phyloP scores from a whole-genome alignment of 495 filamentous ascomycete genomes.

The Tuber microsphaerosporum region DNA sequence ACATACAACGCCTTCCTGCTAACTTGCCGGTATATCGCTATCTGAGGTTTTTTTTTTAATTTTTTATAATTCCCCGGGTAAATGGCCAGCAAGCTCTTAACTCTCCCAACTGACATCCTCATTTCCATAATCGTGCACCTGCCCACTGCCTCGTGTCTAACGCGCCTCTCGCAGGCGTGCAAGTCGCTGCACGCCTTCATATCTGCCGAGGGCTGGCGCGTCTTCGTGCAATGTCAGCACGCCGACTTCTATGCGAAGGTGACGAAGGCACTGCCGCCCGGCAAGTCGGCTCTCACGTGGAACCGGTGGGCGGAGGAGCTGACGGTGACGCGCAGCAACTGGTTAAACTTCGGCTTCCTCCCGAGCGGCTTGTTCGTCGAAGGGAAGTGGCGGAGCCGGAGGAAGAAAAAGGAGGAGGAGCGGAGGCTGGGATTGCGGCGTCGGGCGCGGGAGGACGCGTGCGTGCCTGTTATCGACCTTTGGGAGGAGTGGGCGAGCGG shows the following conservation, averaged over 20 bases:
- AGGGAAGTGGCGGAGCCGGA: background rate
- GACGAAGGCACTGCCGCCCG: background rate
- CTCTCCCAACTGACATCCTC: background rate
- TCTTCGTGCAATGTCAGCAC: background rate
- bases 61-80: background rate
- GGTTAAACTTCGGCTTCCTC: background rate
- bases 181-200: background rate
- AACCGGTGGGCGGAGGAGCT: background rate
- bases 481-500: background rate
- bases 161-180: background rate
- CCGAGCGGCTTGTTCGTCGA: background rate
- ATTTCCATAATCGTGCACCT: background rate
- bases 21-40: background rate
- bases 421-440: background rate
- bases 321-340: background rate
- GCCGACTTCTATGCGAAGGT: background rate
- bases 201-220: background rate
- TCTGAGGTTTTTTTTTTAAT: background rate
- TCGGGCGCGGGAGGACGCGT: background rate
- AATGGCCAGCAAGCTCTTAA: background rate
- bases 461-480: background rate
- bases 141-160: background rate
- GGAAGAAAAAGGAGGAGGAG: background rate
- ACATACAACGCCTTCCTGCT: too few relatives aligned
- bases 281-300: background rate